Base-by-base conservation (phyloP, 169 alveolate genomes). In the Babesia ovis region DNA sequence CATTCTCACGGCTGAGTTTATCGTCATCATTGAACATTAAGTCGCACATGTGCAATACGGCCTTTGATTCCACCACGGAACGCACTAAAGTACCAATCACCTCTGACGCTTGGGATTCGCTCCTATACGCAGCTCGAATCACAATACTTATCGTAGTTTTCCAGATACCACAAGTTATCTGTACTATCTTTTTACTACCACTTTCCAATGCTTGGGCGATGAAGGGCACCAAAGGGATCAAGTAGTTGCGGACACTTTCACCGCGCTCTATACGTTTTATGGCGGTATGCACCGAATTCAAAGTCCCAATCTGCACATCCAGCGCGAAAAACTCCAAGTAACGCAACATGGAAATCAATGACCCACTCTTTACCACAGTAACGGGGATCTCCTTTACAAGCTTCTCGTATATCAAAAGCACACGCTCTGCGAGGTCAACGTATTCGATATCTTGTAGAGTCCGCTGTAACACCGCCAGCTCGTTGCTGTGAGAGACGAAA, bases 401-500 rank as follows among this genome's bases (percentile, higher is more conserved):
- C 51, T 71, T 81, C 20, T 81, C 89, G 42, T 60, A 61, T 14
- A 81, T 71, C 55, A 64, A 70, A 20, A 81, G 74, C 23, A 81
- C 39, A 8, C 72, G 32, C 60, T 81, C 89, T 3, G 84, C 89
- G 16, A 81, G 25, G 42, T 81, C 89, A 8, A 81, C 53, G 68
- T 72, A 81, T 68, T 81, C 71, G 14, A 81, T 37, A 20, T 81
- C 57, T 12, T 43, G 39, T 37, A 81, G 57, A 68, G 42, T 51
- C 4, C 20, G 27, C 56, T 54, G 42, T 51, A 81, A 45, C 4
- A 35, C 25, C 29, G 27, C 61, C 56, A 81, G 31, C 51, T 61
- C 23, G 27, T 9, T 0, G 29, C 42, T 39, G 80, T 81, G 51
- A 22, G 76, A 37, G 32, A 60, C 37, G 67, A 81, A 81, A 46